phyloP scores from a whole-genome alignment of 768 basidiomycete species.

The Collybia sordida region DNA sequence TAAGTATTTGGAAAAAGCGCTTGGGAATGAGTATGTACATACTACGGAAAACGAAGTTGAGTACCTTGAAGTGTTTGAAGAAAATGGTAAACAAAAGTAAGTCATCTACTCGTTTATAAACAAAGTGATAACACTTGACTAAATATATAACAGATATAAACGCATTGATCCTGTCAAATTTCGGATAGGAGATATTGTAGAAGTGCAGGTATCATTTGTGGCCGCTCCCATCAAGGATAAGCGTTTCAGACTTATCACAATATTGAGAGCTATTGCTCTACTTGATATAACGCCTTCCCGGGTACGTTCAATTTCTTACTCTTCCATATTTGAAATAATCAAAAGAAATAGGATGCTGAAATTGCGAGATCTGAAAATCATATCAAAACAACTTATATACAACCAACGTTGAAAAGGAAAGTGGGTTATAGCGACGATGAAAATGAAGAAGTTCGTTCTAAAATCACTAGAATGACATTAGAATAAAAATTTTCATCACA shows the following conservation, averaged over 20 bases:
- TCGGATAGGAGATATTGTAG: background rate
- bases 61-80: background rate
- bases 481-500: too few relatives aligned
- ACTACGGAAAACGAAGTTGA: background rate
- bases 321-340: too few relatives aligned
- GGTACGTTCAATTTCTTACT: background rate
- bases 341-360: too few relatives aligned
- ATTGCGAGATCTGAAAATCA: slow-evolving; percentile 13
- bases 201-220: background rate
- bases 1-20: background rate
- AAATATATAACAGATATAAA: background rate
- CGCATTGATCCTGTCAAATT: background rate
- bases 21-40: background rate
- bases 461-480: too few relatives aligned
- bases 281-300: background rate
- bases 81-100: background rate
- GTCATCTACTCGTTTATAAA: background rate
- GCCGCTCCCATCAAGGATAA: background rate
- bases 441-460: too few relatives aligned
- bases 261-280: background rate
- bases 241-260: background rate
- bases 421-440: too few relatives aligned
- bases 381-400: too few relatives aligned
- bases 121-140: too few relatives aligned
- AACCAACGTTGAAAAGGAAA: background rate